A percentile compares a stretch with the other conserved stretches of the same genome.
Evolutionary conservation across 1,139 yeast genomes (phyloP).

Genomic region (Zygoascus meyerae): DNA sequence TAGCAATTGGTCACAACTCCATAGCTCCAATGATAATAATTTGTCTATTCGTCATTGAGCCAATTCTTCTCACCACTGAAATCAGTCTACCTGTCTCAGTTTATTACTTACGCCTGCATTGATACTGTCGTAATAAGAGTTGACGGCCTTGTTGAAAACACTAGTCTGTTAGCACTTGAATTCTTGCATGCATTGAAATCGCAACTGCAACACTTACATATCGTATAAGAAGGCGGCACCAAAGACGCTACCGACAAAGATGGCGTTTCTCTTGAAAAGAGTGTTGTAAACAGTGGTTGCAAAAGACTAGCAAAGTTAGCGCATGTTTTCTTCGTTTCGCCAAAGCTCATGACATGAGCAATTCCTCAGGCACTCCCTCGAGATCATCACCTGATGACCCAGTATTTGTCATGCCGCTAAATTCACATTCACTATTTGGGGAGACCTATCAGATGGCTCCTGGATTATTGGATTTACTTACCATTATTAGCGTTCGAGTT

Average conservation of each 20-base stretch:
- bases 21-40: no score
- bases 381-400: neutral
- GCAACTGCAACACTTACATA: constrained; percentile 37
- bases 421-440: no score
- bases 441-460: neutral
- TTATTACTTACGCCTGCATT: constrained; percentile 63
- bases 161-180: constrained; percentile 24
- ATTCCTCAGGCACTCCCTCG: neutral
- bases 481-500: constrained; percentile 1
- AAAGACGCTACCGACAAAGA: constrained; percentile 79
- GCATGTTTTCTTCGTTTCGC: neutral
- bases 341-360: neutral
- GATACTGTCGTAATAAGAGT: constrained; percentile 77
- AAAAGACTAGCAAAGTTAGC: constrained; percentile 33
- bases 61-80: no score
- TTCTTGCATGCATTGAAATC: neutral
- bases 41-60: no score
- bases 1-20: constrained; percentile 9
- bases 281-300: constrained; percentile 57
- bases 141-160: constrained; percentile 72
- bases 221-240: constrained; percentile 89
- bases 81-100: no score
- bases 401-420: neutral
- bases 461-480: neutral
- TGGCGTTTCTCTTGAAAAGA: constrained; percentile 88